phyloP scores from a whole-genome alignment of 2,329 filamentous ascomycete species.

The Aspergillus amoenus region DNA sequence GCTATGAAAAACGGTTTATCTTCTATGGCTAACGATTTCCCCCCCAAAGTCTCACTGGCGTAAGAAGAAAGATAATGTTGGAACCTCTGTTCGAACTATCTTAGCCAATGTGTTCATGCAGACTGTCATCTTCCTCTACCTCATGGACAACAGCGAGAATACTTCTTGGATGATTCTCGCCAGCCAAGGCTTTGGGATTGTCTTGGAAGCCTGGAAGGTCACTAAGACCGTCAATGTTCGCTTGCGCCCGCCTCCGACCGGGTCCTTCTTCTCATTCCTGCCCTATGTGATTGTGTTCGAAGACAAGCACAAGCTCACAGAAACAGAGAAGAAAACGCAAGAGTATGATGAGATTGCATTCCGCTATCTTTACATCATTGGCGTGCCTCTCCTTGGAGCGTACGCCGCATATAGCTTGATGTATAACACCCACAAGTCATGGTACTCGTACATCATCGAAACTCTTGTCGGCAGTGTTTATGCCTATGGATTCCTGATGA shows the following conservation, averaged over 20 bases:
- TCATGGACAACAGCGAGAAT: constrained; percentile 95
- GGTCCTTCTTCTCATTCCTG: constrained; percentile 69
- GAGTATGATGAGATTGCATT: constrained; percentile 98
- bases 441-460: constrained; percentile 95
- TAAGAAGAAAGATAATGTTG: constrained; percentile 99
- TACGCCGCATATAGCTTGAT: constrained; percentile 89
- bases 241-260: constrained; percentile 66
- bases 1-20: background rate
- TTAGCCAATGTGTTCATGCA: constrained; percentile 99
- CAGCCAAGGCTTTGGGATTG: constrained; percentile 81
- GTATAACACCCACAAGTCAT: constrained; percentile 95
- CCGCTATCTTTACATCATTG: constrained; percentile 91
- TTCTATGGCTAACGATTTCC: constrained; percentile 14
- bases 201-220: constrained; percentile 87
- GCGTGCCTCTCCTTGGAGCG: constrained; percentile 81
- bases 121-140: constrained; percentile 88
- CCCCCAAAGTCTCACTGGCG: constrained; percentile 72
- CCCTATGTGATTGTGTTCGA: constrained; percentile 84
- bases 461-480: constrained; percentile 96
- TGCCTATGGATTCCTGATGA: constrained; percentile 98
- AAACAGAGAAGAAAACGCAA: constrained; percentile 96
- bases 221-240: constrained; percentile 92
- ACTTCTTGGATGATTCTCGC: constrained; percentile 99
- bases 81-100: constrained; percentile 93
- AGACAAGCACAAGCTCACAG: constrained; percentile 93